Conservation (phyloP, 495 filamentous ascomycete species). For the Halenospora varia region DNA sequence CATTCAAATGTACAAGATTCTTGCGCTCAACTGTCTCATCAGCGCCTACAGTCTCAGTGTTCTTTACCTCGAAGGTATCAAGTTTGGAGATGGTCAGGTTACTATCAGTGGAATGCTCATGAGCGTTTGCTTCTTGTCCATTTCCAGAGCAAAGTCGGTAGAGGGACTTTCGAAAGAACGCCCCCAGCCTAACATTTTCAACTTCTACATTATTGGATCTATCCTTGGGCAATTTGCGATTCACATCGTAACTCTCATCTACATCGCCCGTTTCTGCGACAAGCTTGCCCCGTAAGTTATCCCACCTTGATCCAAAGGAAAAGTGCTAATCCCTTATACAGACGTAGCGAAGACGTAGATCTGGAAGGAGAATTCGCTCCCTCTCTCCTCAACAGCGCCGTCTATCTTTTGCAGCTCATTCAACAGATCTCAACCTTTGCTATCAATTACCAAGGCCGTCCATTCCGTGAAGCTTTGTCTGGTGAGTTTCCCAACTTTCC, state of each 20-base stretch:
- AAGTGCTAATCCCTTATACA: constrained; percentile 35
- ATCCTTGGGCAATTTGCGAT: constrained; percentile 97
- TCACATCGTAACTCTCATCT: constrained; percentile 91
- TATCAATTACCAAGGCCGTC: constrained; percentile 98
- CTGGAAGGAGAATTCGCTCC: constrained; percentile 94
- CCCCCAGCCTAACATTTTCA: constrained; percentile 98
- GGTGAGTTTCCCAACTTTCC: not conserved
- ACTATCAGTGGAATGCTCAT: constrained; percentile 99
- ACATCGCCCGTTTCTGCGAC: constrained; percentile 87
- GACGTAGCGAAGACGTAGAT: constrained; percentile 69
- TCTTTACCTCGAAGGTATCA: constrained; percentile 96
- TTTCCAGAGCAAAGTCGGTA: constrained; percentile 92
- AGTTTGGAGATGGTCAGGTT: constrained; percentile 97
- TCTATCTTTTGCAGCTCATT: constrained; percentile 97
- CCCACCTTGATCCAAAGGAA: not conserved
- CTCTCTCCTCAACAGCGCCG: constrained; percentile 90
- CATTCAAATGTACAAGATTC: constrained; percentile 99
- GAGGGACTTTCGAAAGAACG: constrained; percentile 95
- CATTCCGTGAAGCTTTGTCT: constrained; percentile 91
- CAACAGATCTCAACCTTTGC: constrained; percentile 99
- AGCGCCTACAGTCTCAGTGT: constrained; percentile 97
- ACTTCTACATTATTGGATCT: constrained; percentile 96
- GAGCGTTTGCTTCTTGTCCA: constrained; percentile 98
- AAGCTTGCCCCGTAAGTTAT: constrained; percentile 69
- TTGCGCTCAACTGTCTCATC: constrained; percentile 96